phyloP scores from a whole-genome alignment of 2,329 filamentous ascomycete species.

The Cercospora sesami region DNA sequence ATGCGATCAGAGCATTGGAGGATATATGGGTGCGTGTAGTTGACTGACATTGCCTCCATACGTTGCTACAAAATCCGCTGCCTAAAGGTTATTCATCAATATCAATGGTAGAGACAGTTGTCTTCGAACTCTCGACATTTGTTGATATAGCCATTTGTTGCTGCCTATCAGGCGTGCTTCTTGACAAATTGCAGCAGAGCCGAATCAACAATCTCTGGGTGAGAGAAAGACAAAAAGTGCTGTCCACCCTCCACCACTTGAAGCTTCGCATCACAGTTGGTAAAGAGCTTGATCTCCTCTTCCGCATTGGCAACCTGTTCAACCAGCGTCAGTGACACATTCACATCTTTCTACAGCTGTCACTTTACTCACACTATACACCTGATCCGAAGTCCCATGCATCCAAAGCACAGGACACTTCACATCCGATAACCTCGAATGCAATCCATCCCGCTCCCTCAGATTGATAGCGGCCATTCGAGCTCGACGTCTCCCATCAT shows the following conservation, averaged over 20 bases:
- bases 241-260: slow-evolving; percentile 49
- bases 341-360: neutral
- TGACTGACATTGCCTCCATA: too few relatives aligned
- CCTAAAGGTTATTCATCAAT: neutral
- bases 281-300: slow-evolving; percentile 53
- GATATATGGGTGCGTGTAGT: too few relatives aligned
- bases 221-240: slow-evolving; percentile 53
- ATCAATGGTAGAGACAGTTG: neutral
- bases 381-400: slow-evolving; percentile 47
- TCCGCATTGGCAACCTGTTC: slow-evolving; percentile 41
- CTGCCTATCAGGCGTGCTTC: slow-evolving; percentile 5
- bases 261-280: slow-evolving; percentile 47
- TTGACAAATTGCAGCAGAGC: slow-evolving; percentile 39
- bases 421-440: slow-evolving; percentile 49
- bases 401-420: slow-evolving; percentile 55
- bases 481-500: slow-evolving; percentile 50
- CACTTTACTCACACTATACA: slow-evolving; percentile 40
- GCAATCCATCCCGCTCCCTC: slow-evolving; percentile 51
- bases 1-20: too few relatives aligned
- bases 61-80: neutral
- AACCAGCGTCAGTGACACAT: neutral
- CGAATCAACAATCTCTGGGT: slow-evolving; percentile 48
- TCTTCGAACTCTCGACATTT: neutral
- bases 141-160: neutral
- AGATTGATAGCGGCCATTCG: slow-evolving; percentile 55